phyloP scores from a whole-genome alignment of 805 yeast species.

The Teunomyces kruisii region DNA sequence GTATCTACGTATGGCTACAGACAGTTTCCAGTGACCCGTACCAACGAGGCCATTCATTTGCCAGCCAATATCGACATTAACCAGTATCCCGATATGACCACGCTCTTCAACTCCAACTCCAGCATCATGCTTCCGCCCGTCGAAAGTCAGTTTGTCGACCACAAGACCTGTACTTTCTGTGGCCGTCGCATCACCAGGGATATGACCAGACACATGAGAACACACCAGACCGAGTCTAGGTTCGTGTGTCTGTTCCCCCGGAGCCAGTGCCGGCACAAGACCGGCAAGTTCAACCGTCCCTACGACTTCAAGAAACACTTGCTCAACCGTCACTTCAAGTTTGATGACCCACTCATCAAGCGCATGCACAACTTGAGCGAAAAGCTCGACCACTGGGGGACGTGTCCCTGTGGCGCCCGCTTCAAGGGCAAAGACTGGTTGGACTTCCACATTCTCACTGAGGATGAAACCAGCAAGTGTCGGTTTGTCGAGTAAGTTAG shows the following conservation, averaged over 20 bases:
- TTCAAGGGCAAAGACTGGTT: slow-evolving; percentile 37
- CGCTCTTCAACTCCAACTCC: slow-evolving; percentile 36
- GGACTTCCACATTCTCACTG: slow-evolving; percentile 33
- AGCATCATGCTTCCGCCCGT: slow-evolving; percentile 35
- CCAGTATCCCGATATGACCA: slow-evolving; percentile 39
- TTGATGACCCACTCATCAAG: slow-evolving; percentile 47
- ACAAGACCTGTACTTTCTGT: slow-evolving; percentile 50
- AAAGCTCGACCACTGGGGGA: slow-evolving; percentile 51
- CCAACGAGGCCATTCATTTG: slow-evolving; percentile 8
- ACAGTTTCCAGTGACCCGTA: not conserved
- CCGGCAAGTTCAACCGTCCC: slow-evolving; percentile 64
- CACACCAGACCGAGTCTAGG: slow-evolving; percentile 56
- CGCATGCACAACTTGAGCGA: slow-evolving; percentile 51
- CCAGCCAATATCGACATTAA: slow-evolving; percentile 16
- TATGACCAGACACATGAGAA: slow-evolving; percentile 60
- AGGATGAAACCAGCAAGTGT: slow-evolving; percentile 13
- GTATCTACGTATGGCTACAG: not conserved
- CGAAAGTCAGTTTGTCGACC: slow-evolving; percentile 39
- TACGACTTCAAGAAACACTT: slow-evolving; percentile 69
- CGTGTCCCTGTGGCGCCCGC: slow-evolving; percentile 45
- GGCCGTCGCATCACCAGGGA: slow-evolving; percentile 57
- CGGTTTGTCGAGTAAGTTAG: slow-evolving; percentile 6
- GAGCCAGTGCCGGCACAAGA: slow-evolving; percentile 54
- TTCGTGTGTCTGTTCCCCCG: slow-evolving; percentile 60
- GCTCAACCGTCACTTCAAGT: slow-evolving; percentile 57